Base-by-base conservation (phyloP, 208 protist species). In the Acanthamoeba polyphaga region DNA sequence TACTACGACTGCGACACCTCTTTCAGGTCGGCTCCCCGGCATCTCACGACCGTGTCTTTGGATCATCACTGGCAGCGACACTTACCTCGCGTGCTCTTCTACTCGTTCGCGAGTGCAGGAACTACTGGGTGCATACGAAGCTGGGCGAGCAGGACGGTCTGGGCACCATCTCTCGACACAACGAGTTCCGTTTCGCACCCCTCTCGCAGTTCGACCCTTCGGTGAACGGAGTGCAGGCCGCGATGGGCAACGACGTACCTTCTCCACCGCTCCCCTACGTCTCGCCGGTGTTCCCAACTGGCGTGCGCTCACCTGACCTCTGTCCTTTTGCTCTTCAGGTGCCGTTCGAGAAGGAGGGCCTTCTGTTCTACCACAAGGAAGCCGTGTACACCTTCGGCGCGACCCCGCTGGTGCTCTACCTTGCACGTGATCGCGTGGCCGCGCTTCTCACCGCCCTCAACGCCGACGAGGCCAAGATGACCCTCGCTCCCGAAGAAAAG, bases 391-490 rank as follows among this genome's bases (percentile, higher is more conserved):
- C 95, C 27, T 95, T 96, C 55, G 95, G 96, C 95, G 85, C 97
- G 97, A 90, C 98, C 88, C 55, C 97, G 97, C 49, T 97, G 97
- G 66, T 98, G 96, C 93, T 98, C 98, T 49, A 97, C 95, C 84
- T 99, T 96, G 85, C 98, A 96, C 90, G 99, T 96, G n/a, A 98
- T 95, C 51, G 98, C 78, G 66, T 98, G 96, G 55, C 98, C 19
- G 62, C 60, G 17, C 89, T 93, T 10, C 29, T 93, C 38, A 29
- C 43, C 7, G 60, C 51, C 29, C 84, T 91, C 34, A 84, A 34
- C 38, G 17, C 22, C 12, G 74, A 84, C 13, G 74, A 84, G 38
- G 29, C 74, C 17, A 84, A 53, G 32, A 84, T 84, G 74, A 49
- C 74, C n/a, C 74, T 84, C 43, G 74, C 43, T n/a, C 27, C 43